Conservation (phyloP, 495 filamentous ascomycete species). For the Jackrogersella minutella region DNA sequence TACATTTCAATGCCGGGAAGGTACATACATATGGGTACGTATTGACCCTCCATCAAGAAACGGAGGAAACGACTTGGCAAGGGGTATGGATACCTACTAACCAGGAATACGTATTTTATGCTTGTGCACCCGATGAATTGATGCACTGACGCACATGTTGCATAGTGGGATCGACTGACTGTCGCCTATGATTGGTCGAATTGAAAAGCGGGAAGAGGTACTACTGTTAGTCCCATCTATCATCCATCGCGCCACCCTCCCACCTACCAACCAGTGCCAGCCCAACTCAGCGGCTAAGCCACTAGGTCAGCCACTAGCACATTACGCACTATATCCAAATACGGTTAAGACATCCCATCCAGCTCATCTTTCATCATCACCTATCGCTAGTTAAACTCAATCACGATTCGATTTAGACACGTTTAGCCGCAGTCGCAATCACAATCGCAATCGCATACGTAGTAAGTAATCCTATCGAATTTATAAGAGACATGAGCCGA, state of each 20-base stretch:
- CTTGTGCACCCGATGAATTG: too few species aligned
- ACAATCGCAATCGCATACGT: background rate
- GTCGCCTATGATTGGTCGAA: background rate
- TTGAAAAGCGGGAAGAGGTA: background rate
- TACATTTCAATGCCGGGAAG: background rate
- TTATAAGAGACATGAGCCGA: background rate
- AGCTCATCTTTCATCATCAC: background rate
- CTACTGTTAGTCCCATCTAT: background rate
- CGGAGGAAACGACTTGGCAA: background rate
- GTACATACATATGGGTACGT: conserved; percentile 3
- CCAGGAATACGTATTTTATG: background rate
- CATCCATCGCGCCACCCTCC: background rate
- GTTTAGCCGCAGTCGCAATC: too few species aligned
- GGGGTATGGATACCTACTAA: background rate
- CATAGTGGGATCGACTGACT: background rate
- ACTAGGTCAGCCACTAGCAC: background rate
- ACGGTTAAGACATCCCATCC: background rate
- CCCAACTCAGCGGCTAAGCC: background rate
- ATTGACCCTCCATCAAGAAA: background rate
- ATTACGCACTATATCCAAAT: background rate
- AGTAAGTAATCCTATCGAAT: background rate
- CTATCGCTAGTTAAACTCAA: too few species aligned
- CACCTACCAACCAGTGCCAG: too few species aligned
- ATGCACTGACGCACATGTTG: conserved; percentile 10
- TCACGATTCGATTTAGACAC: background rate